Conservation (phyloP, 2,329 filamentous ascomycete species). For the Apiospora rasikravindrae region DNA sequence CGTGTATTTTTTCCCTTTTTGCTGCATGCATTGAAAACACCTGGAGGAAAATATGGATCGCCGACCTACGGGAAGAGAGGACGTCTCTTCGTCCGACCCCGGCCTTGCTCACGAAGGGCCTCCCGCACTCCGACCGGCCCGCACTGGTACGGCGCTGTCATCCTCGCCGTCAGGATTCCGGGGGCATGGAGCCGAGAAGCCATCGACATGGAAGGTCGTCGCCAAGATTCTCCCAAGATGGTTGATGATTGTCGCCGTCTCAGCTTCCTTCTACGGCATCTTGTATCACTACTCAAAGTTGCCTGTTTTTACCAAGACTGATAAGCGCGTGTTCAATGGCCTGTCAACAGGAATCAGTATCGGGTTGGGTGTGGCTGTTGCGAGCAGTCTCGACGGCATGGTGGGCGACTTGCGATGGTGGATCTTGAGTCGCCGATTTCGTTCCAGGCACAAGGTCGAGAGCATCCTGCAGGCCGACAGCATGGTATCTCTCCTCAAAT, state of each 20-base stretch:
- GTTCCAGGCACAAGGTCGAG: conserved; percentile 46
- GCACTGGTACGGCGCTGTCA: background rate
- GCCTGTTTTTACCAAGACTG: conserved; percentile 37
- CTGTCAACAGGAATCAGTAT: conserved; percentile 52
- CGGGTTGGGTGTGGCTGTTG: conserved; percentile 47
- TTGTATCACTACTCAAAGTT: conserved; percentile 36
- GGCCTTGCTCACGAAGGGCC: background rate
- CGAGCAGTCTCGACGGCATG: conserved; percentile 49
- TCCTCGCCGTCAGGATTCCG: background rate
- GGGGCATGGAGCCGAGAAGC: background rate
- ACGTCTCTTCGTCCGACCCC: background rate
- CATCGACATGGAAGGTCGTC: conserved; percentile 1
- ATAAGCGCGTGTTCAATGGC: conserved; percentile 49
- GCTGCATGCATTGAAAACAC: background rate
- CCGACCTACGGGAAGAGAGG: background rate
- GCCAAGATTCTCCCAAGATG: conserved; percentile 26
- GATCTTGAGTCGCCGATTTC: conserved; percentile 44
- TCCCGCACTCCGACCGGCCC: background rate
- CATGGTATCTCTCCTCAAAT: conserved; percentile 34
- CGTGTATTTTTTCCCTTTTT: background rate
- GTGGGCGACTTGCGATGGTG: conserved; percentile 52
- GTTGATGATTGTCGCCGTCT: conserved; percentile 37
- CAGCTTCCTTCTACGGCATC: conserved; percentile 36
- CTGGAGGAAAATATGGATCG: background rate
- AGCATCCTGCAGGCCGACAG: conserved; percentile 39